Base-by-base conservation (phyloP, 768 basidiomycete species). In the Tylopilus intermedius region DNA sequence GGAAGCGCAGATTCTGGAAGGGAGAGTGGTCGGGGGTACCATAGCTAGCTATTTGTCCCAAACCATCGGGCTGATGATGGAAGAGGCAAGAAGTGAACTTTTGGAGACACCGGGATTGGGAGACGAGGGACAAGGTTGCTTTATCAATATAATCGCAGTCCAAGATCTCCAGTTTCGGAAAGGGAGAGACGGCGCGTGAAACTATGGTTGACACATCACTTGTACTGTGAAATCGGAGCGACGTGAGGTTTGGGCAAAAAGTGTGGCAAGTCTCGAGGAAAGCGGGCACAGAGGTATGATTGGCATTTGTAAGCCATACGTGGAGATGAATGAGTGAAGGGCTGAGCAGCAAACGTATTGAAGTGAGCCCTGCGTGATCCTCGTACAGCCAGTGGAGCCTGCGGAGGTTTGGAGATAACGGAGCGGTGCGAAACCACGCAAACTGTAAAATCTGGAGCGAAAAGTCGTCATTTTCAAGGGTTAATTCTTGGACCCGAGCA, bases 221-320 rank as follows among this genome's bases (percentile, higher is more conserved):
- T 2, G 22, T 1, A 26, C 51, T 46, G 30, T 14, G 35, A 15
- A 37, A 15, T 37, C 14, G 35, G 35, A 37, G 35, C 30, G 57
- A 54, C 39, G 42, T 46, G 33, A 59, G 43, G 24, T 46, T 45
- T 42, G 50, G 55, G 24, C 51, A 58, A 15, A 58, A 27, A 4
- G 21, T 35, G 30, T 42, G 50, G 45, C 33, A 49, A 9, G 14
- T 15, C 24, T 59, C 32, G 29, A 59, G 46, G n/a, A 59, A 48
- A 11, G 26, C 58, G 1, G 49, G 2, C 3, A 43, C 29, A 4
- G 51, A 41, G n/a, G 22, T 41, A 24, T 38, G 46, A 7, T 45
- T 14, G 6, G 33, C 48, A 37, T 37, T 14, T 37, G 14, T 37
- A 13, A 58, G 24, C 38, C 27, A 46, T 14, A 45, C 39, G 15